phyloP scores from a whole-genome alignment of 164 flowering plant genomes.

The Litsea cubeba region DNA sequence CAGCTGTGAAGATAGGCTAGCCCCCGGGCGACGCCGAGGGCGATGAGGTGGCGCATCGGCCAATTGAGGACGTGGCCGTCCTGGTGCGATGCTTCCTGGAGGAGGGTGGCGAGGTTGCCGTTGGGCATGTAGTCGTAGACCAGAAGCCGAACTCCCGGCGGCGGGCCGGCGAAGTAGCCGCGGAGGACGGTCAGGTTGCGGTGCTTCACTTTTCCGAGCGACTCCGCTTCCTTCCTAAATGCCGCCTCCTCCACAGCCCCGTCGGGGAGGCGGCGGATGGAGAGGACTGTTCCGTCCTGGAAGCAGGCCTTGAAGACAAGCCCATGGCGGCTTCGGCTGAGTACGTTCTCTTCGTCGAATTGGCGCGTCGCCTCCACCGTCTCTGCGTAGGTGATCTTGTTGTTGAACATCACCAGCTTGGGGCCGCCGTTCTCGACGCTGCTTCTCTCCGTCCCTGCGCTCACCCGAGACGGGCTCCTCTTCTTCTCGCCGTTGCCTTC shows the following conservation, averaged over 20 bases:
- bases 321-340: slow-evolving; percentile 66
- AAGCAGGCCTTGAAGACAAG: slow-evolving; percentile 73
- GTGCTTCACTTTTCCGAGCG: slow-evolving; percentile 69
- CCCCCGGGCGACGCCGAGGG: slow-evolving; percentile 88
- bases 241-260: slow-evolving; percentile 40
- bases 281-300: slow-evolving; percentile 71
- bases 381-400: slow-evolving; percentile 66
- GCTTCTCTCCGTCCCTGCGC: slow-evolving; percentile 44
- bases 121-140: slow-evolving; percentile 98
- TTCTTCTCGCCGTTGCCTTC: slow-evolving; percentile 64
- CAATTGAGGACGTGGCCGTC: slow-evolving; percentile 91
- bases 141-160: slow-evolving; percentile 55
- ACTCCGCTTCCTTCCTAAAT: slow-evolving; percentile 73
- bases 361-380: slow-evolving; percentile 79
- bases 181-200: slow-evolving; percentile 83
- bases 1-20: slow-evolving; percentile 60
- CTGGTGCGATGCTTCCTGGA: slow-evolving; percentile 91
- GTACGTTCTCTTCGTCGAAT: slow-evolving; percentile 85
- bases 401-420: slow-evolving; percentile 78
- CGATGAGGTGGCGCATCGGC: slow-evolving; percentile 97
- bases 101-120: slow-evolving; percentile 78
- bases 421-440: slow-evolving; percentile 61
- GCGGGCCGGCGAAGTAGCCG: slow-evolving; percentile 84
- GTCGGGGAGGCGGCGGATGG: slow-evolving; percentile 69
- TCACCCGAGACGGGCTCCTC: slow-evolving; percentile 50